Evolutionary conservation across 2,329 filamentous ascomycete genomes (phyloP).

Genomic region (Alternaria metachromatica): DNA sequence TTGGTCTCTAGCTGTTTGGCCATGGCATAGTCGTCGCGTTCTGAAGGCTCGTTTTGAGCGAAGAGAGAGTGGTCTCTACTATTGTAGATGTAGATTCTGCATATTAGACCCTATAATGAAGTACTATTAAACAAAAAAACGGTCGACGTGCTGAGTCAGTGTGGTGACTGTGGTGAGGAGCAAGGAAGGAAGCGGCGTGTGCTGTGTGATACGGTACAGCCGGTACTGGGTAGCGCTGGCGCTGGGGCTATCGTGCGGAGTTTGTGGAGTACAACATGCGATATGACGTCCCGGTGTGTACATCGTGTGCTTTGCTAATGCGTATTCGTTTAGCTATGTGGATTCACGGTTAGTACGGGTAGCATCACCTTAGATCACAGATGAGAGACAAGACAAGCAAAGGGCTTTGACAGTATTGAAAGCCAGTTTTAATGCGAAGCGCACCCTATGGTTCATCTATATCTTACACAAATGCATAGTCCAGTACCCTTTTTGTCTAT

Average conservation of each 20-base stretch:
- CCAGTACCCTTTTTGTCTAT: not conserved
- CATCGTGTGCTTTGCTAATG: not conserved
- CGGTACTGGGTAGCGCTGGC: not conserved
- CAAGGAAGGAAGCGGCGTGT: not conserved
- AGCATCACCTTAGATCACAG: not conserved
- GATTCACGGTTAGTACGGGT: not conserved
- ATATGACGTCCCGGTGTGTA: not conserved
- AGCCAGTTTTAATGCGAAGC: not conserved
- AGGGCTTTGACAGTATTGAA: not conserved
- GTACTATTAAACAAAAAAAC: not conserved
- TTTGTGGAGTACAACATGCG: not conserved
- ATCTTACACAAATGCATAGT: constrained; percentile 3
- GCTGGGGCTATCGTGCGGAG: not conserved
- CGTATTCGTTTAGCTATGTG: not conserved
- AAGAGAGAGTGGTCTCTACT: not conserved
- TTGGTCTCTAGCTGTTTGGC: not conserved
- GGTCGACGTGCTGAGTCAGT: not conserved
- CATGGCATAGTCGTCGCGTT: not conserved
- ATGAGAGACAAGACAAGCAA: not conserved
- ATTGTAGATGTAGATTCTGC: not conserved
- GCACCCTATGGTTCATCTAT: not conserved
- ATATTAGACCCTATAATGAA: not conserved
- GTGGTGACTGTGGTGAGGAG: not conserved
- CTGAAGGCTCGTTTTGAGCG: not conserved
- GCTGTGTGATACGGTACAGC: not conserved